Conservation (phyloP, 2,329 filamentous ascomycete genomes). For the Paecilomyces dactylethromorphus region DNA sequence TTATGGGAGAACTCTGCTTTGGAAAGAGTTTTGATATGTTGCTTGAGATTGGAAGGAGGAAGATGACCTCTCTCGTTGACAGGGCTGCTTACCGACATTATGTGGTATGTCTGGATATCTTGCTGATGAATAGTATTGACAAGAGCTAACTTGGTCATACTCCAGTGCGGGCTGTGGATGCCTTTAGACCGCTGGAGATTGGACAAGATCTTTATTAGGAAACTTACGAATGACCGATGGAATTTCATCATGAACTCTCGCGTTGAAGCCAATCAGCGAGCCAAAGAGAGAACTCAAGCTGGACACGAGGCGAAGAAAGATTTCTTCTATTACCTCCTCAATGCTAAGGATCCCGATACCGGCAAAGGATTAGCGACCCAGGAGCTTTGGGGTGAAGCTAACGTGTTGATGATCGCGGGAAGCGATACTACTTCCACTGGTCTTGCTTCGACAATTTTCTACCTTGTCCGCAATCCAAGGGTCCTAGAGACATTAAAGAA, state of each 20-base stretch:
- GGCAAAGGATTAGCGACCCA: constrained; percentile 58
- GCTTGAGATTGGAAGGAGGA: constrained; percentile 43
- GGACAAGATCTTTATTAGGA: constrained; percentile 62
- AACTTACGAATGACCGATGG: constrained; percentile 59
- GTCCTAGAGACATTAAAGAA: constrained; percentile 24
- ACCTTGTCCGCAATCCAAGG: constrained; percentile 28
- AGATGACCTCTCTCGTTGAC: constrained; percentile 61
- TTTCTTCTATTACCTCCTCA: constrained; percentile 70
- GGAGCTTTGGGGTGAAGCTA: constrained; percentile 66
- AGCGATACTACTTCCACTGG: constrained; percentile 67
- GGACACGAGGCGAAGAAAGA: constrained; percentile 63
- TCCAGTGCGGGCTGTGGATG: constrained; percentile 64
- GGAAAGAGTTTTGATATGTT: constrained; percentile 48
- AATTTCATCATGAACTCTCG: constrained; percentile 68
- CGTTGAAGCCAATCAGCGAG: constrained; percentile 59
- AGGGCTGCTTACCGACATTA: constrained; percentile 63
- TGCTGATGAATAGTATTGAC: neutral
- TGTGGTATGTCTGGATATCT: constrained; percentile 46
- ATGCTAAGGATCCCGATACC: constrained; percentile 64
- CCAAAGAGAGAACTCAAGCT: constrained; percentile 49
- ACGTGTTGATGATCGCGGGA: constrained; percentile 65
- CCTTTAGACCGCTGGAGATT: constrained; percentile 59
- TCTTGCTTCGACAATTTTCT: constrained; percentile 35
- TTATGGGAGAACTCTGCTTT: constrained; percentile 47
- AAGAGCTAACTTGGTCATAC: constrained; percentile 3